Evolutionary conservation across 2,329 filamentous ascomycete genomes (phyloP), one percentile per base, ranked within the genome.

Genomic region (Aspergillus floridensis): DNA sequence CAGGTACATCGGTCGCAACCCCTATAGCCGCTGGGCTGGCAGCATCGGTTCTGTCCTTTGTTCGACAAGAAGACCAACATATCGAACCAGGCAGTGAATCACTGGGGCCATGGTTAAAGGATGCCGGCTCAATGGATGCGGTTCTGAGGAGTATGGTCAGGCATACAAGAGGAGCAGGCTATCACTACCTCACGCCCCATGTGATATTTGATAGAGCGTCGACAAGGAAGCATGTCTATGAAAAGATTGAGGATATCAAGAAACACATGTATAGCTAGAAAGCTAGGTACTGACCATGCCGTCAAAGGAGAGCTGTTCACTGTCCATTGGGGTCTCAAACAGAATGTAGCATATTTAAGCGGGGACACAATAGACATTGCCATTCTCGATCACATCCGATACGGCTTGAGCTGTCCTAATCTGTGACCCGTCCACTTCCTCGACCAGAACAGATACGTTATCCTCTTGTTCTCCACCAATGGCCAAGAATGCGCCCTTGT

Each of bases 361-460:
- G 52, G 63, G 59, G 52, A 66, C 58, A 49, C 64, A 68, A 62
- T 66, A 68, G 38, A 68, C 63, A 29, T 57, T 57, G 29, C 58
- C 66, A 52, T 67, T 63, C 52, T 68, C 66, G 53, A 60, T 61
- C 60, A 62, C 53, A 66, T 68, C 66, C 14, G 59, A 53, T 63
- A 68, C 63, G 59, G 52, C 41, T 48, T 56, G 16, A 50, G 66
- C 66, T 63, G 59, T 61, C 54, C 58, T 53, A 56, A 68, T 66
- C 56, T 65, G 61, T 64, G 66, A 24, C 24, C 66, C 64, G 68
- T 68, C 66, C 56, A 68, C 57, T 46, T 68, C 66, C 44, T 68
- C 63, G 44, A 68, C 54, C 44, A 68, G 62, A 65, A 68, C 52
- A 62, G 22, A 61, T 57, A 63, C 59, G 26, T 67, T 58, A 51